phyloP scores from a whole-genome alignment of 169 alveolate genomes.

The Eimeria necatrix region DNA sequence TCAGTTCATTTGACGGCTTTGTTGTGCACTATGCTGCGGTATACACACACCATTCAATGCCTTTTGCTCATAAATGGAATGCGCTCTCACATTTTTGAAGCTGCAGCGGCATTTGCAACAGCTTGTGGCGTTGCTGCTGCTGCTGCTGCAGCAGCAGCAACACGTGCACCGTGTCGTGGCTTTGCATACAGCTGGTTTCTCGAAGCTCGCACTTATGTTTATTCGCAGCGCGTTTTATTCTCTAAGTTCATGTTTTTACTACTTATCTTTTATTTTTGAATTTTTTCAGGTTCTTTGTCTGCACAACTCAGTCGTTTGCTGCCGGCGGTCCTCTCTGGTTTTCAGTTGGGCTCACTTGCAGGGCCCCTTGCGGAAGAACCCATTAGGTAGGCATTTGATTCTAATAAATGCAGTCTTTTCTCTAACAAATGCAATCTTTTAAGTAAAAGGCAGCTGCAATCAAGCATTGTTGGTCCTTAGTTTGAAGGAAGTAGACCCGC shows the following conservation, averaged over 20 bases:
- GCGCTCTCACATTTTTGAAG: neutral
- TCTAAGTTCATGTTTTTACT: neutral
- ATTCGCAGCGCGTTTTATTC: neutral
- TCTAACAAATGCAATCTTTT: too few species aligned
- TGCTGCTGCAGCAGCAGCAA: neutral
- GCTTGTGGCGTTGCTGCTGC: neutral
- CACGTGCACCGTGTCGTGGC: neutral
- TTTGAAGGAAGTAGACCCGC: too few species aligned
- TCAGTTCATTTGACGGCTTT: too few species aligned
- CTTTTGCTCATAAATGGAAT: neutral
- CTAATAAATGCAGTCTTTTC: too few species aligned
- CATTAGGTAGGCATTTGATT: neutral
- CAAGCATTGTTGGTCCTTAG: too few species aligned
- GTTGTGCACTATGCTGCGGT: too few species aligned
- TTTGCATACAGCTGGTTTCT: neutral
- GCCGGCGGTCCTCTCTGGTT: conserved; percentile 71
- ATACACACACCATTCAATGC: too few species aligned
- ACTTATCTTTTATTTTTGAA: neutral
- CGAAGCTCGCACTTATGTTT: neutral
- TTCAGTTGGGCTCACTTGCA: conserved; percentile 36
- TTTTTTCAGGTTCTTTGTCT: neutral
- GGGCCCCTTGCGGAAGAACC: conserved; percentile 82
- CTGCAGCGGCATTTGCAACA: neutral
- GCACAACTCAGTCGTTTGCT: neutral
- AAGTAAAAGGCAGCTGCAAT: too few species aligned